A percentile compares a stretch with the other conserved stretches of the same genome.
Conservation (phyloP, 495 filamentous ascomycete species). For the Cercophora newfieldiana region DNA sequence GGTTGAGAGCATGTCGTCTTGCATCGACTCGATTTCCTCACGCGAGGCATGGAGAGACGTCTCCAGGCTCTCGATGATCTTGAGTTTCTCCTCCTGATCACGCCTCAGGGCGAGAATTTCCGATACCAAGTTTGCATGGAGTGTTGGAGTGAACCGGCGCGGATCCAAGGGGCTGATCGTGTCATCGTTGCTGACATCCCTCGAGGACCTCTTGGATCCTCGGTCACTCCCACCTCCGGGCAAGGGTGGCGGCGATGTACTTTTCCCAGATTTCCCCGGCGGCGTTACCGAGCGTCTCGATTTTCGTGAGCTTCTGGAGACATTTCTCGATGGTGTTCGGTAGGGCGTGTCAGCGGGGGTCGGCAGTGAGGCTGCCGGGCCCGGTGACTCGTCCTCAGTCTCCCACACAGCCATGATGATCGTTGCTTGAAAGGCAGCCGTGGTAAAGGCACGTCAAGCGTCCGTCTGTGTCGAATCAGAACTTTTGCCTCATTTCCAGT, state of each 20-base stretch:
- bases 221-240: slow-evolving; percentile 53
- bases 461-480: slow-evolving; percentile 19
- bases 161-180: slow-evolving; percentile 80
- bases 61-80: slow-evolving; percentile 82
- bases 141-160: slow-evolving; percentile 87
- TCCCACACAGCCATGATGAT: slow-evolving; percentile 52
- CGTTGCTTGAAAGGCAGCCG: background rate
- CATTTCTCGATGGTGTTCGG: slow-evolving; percentile 60
- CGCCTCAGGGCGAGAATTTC: slow-evolving; percentile 86
- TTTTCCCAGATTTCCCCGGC: slow-evolving; percentile 47
- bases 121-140: slow-evolving; percentile 91
- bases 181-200: slow-evolving; percentile 64
- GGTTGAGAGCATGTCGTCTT: slow-evolving; percentile 57
- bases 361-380: slow-evolving; percentile 56
- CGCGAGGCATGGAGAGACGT: slow-evolving; percentile 65
- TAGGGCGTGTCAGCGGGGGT: slow-evolving; percentile 68
- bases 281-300: slow-evolving; percentile 61
- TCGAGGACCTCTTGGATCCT: slow-evolving; percentile 51
- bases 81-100: slow-evolving; percentile 85
- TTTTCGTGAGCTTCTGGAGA: slow-evolving; percentile 54
- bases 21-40: slow-evolving; percentile 71
- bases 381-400: slow-evolving; percentile 56
- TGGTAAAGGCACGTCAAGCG: slow-evolving; percentile 1
- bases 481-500: slow-evolving; percentile 26
- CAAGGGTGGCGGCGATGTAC: slow-evolving; percentile 63